Base-by-base conservation (phyloP, 192 early-diverging fungal genomes). In the Globomyces pollinis-pini region DNA sequence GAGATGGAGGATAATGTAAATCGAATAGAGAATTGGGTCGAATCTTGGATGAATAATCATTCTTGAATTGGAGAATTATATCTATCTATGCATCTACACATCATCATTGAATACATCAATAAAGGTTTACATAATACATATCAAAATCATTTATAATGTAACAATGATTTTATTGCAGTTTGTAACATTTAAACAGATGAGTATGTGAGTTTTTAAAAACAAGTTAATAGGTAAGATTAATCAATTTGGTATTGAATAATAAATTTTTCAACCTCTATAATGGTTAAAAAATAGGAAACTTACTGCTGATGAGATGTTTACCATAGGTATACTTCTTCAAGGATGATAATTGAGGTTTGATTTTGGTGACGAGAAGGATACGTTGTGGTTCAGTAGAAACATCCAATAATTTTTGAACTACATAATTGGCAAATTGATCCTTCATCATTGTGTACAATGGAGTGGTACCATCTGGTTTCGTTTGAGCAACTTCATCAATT, bases 341-440 rank as follows among this genome's bases (percentile, higher is more conserved):
- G 4, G 86, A 84, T 38, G 81, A 83, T 51, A 98, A 72, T 51
- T 98, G 93, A 9, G 93, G 93, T 65, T 87, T 87, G 68, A 98
- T 97, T 77, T 90, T 91, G 64, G 70, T 67, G 18, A 98, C 77
- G n/a, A 99, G 74, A 11, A 89, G 57, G 45, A 91, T 88, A 28
- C 88, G 82, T 70, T 96, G 90, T n/a, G 86, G 80, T 12, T 84
- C 92, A 60, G 91, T 89, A 7, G 94, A 91, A 34, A 97, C 94
- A 72, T 99, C 96, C 45, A 99, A 75, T 92, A 99, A 94, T 71
- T 99, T 99, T 69, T 99, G 96, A 36, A 99, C 90, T 28, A 99
- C 96, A 71, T 99, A 99, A 60, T 99, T 99, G 41, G 96, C 96
- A 65, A 93, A 99, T 72, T 99, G 95, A 75, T 98, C 95, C 76